Base-by-base conservation (phyloP, 2,329 filamentous ascomycete species). In the Ambrosiella beaveri region DNA sequence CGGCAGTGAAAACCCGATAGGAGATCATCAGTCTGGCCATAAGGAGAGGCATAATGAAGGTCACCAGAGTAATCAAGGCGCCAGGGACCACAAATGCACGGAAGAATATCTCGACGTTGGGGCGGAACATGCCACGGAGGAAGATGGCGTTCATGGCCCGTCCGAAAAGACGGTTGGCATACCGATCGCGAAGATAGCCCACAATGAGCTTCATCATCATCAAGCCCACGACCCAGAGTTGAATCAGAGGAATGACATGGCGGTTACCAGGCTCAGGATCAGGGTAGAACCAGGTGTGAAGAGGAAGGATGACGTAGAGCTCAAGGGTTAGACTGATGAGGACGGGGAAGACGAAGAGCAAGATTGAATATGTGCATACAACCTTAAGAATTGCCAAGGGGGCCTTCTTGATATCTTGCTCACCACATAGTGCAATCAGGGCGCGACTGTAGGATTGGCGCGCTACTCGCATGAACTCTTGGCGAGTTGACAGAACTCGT, bases 191-290 rank as follows among this genome's bases (percentile, higher is more conserved):
- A 11, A 61, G 44, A 39, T 53, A 47, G 44, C 85, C 83, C 13
- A 81, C 78, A 0, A 80, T 80, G 64, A 97, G 81, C 63, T 95
- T 90, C 37, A 94, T 77, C 68, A 95, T 96, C 2, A 98, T 76
- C 19, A 98, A 78, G 3, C 93, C 93, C 1, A 98, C 75, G 0
- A 90, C 95, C 89, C 91, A 98, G 59, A 90, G 84, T 67, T 97
- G 91, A 47, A 97, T 84, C 61, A 97, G 77, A 62, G 94, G 85
- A 47, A 97, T 80, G 7, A 84, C 86, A 66, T 94, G 88, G 63
- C 19, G 64, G 62, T 51, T 64, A 59, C 64, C 64, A 27, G 58
- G 40, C 11, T 51, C 41, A 27, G 65, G 66, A 3, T 68, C 65
- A 19, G 69, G 64, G 62, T 79, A 75, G 68, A 86, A 76, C 66